These are phyloP conservation scores for Centrapalus pauciflorus DNA, from an alignment of 129 eudicot genomes.

Conservation along the genomic window DNA sequence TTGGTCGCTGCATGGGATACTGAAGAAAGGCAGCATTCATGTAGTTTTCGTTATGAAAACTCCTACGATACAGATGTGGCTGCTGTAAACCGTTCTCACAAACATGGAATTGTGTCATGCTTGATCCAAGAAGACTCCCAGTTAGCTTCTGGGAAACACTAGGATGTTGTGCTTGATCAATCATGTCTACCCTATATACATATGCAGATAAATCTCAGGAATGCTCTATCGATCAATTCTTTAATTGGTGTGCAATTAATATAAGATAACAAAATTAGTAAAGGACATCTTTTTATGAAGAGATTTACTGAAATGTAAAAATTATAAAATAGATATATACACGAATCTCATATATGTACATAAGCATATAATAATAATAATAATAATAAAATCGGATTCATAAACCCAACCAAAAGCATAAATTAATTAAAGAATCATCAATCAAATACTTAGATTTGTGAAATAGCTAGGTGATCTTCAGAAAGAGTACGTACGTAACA, in stretches of 20 bases:
- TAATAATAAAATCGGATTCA: no score
- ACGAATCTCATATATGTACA: neutral
- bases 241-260: neutral
- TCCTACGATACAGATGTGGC: slow-evolving; percentile 6
- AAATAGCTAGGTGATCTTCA: neutral
- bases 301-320: neutral
- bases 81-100: slow-evolving; percentile 13
- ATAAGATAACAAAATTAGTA: neutral
- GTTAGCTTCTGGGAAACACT: slow-evolving; percentile 33
- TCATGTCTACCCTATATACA: slow-evolving; percentile 18
- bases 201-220: neutral
- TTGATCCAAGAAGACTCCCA: slow-evolving; percentile 29
- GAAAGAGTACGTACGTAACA: no score
- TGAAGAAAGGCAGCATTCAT: slow-evolving; percentile 21
- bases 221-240: no score
- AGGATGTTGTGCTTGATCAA: slow-evolving; percentile 32
- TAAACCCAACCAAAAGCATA: neutral
- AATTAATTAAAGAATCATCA: neutral
- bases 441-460: neutral
- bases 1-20: slow-evolving; percentile 15
- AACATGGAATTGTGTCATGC: slow-evolving; percentile 14
- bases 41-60: slow-evolving; percentile 15
- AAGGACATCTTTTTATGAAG: no score
- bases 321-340: neutral
- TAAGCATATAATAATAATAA: no score